phyloP scores from a whole-genome alignment of 192 early-diverging fungal genomes.

The Thamnidium elegans region DNA sequence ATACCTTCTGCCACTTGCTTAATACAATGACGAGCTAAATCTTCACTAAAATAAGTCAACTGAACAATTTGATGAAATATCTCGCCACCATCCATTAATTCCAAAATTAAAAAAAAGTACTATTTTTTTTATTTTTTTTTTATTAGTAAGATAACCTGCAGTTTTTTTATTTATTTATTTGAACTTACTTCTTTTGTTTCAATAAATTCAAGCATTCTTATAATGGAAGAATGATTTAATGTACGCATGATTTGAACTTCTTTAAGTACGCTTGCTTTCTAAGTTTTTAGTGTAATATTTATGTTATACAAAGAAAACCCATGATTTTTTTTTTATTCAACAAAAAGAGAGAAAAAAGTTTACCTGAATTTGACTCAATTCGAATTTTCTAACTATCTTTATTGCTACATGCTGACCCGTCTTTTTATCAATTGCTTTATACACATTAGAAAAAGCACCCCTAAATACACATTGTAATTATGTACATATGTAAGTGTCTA shows the following conservation, averaged over 20 bases:
- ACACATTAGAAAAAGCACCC: conserved; percentile 84
- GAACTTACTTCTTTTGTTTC: conserved; percentile 56
- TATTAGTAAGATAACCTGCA: conserved; percentile 1
- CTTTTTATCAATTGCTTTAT: conserved; percentile 62
- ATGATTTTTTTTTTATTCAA: not conserved
- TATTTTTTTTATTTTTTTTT: not conserved
- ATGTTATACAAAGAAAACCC: not conserved
- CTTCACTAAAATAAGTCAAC: conserved; percentile 80
- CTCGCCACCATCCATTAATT: conserved; percentile 83
- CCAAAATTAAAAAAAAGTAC: conserved; percentile 77
- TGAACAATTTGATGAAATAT: conserved; percentile 83
- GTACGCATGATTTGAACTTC: conserved; percentile 83
- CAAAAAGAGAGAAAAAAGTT: not conserved
- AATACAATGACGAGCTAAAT: conserved; percentile 74
- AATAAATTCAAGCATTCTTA: conserved; percentile 70
- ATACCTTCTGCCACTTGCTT: conserved; percentile 83
- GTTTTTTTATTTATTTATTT: not conserved
- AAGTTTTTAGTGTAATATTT: not conserved
- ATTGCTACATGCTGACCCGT: conserved; percentile 71
- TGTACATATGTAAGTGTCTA: not conserved
- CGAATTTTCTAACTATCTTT: conserved; percentile 77
- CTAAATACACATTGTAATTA: conserved; percentile 36
- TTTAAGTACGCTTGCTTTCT: conserved; percentile 80
- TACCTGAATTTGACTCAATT: conserved; percentile 74
- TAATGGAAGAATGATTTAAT: conserved; percentile 72